These are phyloP conservation scores for Castanea mollissima DNA, from an alignment of 306 rosid genomes.

Conservation along the genomic window DNA sequence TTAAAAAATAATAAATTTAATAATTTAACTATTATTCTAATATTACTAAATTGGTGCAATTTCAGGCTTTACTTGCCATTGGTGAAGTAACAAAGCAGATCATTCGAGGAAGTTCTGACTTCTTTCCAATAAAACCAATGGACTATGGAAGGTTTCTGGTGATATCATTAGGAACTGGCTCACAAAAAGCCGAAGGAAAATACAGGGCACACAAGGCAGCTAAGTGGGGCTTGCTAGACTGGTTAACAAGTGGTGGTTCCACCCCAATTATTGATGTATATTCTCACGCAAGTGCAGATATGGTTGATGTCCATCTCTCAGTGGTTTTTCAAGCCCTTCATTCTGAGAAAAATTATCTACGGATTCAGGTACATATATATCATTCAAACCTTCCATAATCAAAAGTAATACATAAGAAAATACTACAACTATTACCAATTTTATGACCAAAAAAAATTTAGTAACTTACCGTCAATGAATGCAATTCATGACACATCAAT, in stretches of 20 bases:
- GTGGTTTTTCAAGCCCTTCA: constrained; percentile 41
- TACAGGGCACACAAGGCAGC: constrained; percentile 41
- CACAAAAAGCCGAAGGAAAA: constrained; percentile 39
- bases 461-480: too few species aligned
- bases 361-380: constrained; percentile 42
- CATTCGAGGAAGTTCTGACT: constrained; percentile 5
- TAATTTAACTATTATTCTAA: not conserved
- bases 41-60: not conserved
- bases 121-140: constrained; percentile 27
- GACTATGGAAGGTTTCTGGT: constrained; percentile 42
- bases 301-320: constrained; percentile 54
- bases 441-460: too few species aligned
- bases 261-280: constrained; percentile 46
- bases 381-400: not conserved
- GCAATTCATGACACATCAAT: too few species aligned
- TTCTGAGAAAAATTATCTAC: constrained; percentile 41
- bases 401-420: too few species aligned
- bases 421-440: too few species aligned
- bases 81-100: constrained; percentile 49
- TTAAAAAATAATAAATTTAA: too few species aligned
- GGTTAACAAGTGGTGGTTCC: constrained; percentile 44
- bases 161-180: constrained; percentile 60
- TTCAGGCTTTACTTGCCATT: constrained; percentile 51
- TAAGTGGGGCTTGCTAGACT: constrained; percentile 49
- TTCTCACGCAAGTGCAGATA: constrained; percentile 43